Percentiles rank a stretch among this genome's conserved stretches.
Conservation (phyloP, 1,284 basidiomycete genomes). For the Heliocybe sulcata region DNA sequence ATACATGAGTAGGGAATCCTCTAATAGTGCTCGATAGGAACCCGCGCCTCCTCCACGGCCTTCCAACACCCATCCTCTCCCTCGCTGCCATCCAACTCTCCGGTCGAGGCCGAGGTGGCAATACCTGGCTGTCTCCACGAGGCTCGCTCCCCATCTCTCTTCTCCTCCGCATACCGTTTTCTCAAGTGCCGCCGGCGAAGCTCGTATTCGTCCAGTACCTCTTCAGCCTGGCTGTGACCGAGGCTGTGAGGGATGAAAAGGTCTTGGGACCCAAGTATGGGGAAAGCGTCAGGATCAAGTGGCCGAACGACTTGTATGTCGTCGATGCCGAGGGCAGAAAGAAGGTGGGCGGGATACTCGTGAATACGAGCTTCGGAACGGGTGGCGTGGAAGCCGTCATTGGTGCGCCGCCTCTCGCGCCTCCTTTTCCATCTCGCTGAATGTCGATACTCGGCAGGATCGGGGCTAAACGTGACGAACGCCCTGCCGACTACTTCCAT, state of each 20-base stretch:
- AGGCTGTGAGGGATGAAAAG: slow-evolving; percentile 58
- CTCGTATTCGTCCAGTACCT: slow-evolving; percentile 97
- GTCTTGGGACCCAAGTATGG: slow-evolving; percentile 49
- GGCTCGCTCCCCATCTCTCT: slow-evolving; percentile 89
- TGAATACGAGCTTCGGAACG: slow-evolving; percentile 80
- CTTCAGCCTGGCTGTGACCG: slow-evolving; percentile 83
- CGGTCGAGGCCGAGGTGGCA: slow-evolving; percentile 85
- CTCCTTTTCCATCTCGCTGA: neutral
- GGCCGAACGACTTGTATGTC: slow-evolving; percentile 97
- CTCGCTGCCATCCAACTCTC: slow-evolving; percentile 85
- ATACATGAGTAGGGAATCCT: neutral
- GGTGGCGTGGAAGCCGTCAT: slow-evolving; percentile 75
- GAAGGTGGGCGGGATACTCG: slow-evolving; percentile 89
- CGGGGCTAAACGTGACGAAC: slow-evolving; percentile 87
- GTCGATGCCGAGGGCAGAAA: slow-evolving; percentile 45
- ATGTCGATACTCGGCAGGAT: slow-evolving; percentile 62
- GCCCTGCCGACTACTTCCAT: slow-evolving; percentile 81
- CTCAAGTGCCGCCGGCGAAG: slow-evolving; percentile 51
- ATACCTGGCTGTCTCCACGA: slow-evolving; percentile 89
- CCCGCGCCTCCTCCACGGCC: slow-evolving; percentile 55
- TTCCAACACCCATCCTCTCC: slow-evolving; percentile 76
- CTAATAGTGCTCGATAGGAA: slow-evolving; percentile 48
- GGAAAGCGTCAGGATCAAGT: slow-evolving; percentile 76
- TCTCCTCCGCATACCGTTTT: slow-evolving; percentile 55
- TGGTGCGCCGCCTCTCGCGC: slow-evolving; percentile 44